These are phyloP conservation scores for Marsdenia floribunda DNA, from an alignment of 257 asterid species.

Conservation along the genomic window DNA sequence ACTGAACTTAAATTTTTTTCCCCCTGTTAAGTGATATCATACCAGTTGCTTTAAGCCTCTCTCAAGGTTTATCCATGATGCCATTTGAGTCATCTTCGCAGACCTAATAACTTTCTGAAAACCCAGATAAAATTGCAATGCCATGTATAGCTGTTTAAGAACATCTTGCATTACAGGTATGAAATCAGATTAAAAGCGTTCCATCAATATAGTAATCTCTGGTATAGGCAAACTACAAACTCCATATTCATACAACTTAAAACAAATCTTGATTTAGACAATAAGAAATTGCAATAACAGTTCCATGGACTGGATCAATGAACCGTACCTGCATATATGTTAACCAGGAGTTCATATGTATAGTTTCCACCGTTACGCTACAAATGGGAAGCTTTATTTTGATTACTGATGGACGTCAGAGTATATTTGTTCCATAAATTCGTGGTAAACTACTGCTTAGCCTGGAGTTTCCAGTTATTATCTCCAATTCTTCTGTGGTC, in stretches of 20 bases:
- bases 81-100: too few relatives aligned
- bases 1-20: not conserved
- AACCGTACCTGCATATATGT: not conserved
- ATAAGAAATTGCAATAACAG: not conserved
- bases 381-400: not conserved
- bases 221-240: not conserved
- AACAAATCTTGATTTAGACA: too few relatives aligned
- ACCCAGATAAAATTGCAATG: too few relatives aligned
- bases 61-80: too few relatives aligned
- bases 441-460: not conserved
- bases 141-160: not conserved
- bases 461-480: not conserved
- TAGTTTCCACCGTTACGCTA: not conserved
- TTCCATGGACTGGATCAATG: not conserved
- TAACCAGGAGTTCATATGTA: not conserved
- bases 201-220: not conserved
- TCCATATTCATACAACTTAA: not conserved
- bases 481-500: conserved; percentile 5
- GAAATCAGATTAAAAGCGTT: not conserved
- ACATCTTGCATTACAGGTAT: not conserved
- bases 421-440: not conserved
- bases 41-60: too few relatives aligned
- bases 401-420: not conserved
- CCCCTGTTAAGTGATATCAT: too few relatives aligned
- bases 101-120: too few relatives aligned